Evolutionary conservation across 2,329 filamentous ascomycete genomes (phyloP), one percentile per base, ranked within the genome.

Genomic region (Cryphonectria carpinicola): DNA sequence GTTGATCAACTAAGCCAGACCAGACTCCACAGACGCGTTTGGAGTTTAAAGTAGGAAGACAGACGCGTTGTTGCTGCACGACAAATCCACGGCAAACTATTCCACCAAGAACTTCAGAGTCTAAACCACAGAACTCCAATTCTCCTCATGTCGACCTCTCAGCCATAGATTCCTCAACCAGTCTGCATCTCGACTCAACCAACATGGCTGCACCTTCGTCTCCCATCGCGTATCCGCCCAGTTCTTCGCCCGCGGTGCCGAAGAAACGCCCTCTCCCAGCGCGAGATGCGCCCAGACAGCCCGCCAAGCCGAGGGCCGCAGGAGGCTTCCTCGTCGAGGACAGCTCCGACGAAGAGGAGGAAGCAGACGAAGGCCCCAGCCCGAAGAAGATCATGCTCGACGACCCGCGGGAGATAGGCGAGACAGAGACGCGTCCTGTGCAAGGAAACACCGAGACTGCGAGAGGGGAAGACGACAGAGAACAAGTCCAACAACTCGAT

Each of bases 301-400:
- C 72, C 11, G 66, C 75, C 58, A 81, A 79, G 70, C 76, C 78
- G 14, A 80, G 80, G 72, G 78, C 78, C 19, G 78, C 82, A 66
- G 80, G 80, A 37, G 83, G 84, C 4, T 85, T 86, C 72, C 75
- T 85, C 4, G 74, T 82, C 49, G 83, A 85, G 67, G 82, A 84
- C 70, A 80, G 81, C 68, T 82, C 80, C 3, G 81, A 82, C 46
- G 81, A 82, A 46, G 78, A 79, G 10, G 80, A 82, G 1, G 77
- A 80, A 54, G 75, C 79, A 65, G 61, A 72, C n/a, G 35, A 68
- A 52, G 80, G 81, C 52, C 83, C 82, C 17, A 79, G 78, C 5
- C 75, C 82, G 2, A 85, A 85, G 74, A 78, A 82, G 72, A 79
- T 81, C 52, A 85, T 85, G 83, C 72, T 84, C 6, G 78, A 79